Percentiles rank a stretch among this genome's conserved stretches.
These are phyloP conservation scores for Picea abies DNA, from an alignment of 83 land plant genomes.

Conservation along the genomic window DNA sequence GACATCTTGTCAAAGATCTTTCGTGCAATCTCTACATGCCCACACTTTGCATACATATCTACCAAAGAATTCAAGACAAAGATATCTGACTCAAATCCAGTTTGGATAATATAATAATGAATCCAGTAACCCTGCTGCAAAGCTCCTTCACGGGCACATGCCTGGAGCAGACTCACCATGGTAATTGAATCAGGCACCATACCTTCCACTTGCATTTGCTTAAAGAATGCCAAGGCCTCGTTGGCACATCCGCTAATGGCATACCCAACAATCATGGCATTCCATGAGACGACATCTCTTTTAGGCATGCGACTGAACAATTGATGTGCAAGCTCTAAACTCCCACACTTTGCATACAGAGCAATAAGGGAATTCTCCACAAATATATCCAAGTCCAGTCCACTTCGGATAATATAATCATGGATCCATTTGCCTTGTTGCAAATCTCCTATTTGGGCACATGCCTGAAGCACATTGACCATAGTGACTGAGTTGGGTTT, in stretches of 20 bases:
- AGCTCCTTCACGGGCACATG: conserved; percentile 44
- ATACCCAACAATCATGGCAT: conserved; percentile 11
- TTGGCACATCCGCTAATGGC: conserved; percentile 42
- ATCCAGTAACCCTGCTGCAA: conserved; percentile 42
- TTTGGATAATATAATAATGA: conserved; percentile 24
- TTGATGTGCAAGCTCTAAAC: neutral
- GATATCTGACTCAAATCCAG: conserved; percentile 26
- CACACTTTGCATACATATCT: conserved; percentile 26
- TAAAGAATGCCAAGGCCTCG: conserved; percentile 18
- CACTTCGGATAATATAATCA: neutral
- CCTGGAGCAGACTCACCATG: conserved; percentile 36
- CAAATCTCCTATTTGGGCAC: neutral
- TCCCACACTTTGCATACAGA: conserved; percentile 6
- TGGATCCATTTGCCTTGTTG: neutral
- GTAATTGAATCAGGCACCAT: conserved; percentile 31
- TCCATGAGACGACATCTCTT: conserved; percentile 1
- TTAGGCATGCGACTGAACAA: neutral
- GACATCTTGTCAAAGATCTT: conserved; percentile 30
- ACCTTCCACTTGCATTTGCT: neutral
- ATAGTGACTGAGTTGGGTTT: neutral
- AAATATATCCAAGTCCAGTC: neutral
- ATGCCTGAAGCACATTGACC: neutral
- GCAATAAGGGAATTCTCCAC: neutral
- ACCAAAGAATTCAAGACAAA: conserved; percentile 40
- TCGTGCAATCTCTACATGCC: conserved; percentile 19